Percentiles rank a stretch among this genome's conserved stretches.
phyloP scores from a whole-genome alignment of 257 asterid genomes.

The Verbascum thapsus region DNA sequence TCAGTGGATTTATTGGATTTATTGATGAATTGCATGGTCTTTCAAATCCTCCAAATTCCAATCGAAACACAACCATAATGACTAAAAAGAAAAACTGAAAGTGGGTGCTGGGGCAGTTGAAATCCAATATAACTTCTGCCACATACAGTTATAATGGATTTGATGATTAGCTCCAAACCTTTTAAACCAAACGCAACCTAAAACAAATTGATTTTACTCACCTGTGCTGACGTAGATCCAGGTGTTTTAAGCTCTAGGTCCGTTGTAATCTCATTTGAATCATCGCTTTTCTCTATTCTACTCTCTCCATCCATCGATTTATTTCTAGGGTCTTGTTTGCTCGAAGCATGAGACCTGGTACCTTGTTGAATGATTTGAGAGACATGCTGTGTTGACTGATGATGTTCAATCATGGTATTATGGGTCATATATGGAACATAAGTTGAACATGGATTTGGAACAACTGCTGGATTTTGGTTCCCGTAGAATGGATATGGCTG shows the following conservation, averaged over 20 bases:
- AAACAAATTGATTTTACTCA: slow-evolving; percentile 26
- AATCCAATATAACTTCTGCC: too few relatives aligned
- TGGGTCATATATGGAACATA: slow-evolving; percentile 80
- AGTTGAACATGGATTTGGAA: slow-evolving; percentile 72
- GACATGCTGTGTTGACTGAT: slow-evolving; percentile 60
- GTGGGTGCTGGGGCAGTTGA: too few relatives aligned
- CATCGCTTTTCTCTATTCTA: slow-evolving; percentile 62
- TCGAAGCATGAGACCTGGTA: slow-evolving; percentile 54
- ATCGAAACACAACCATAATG: too few relatives aligned
- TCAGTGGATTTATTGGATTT: too few relatives aligned
- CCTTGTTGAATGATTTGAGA: slow-evolving; percentile 65
- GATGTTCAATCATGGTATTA: slow-evolving; percentile 70
- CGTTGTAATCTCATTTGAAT: slow-evolving; percentile 78
- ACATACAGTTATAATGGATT: too few relatives aligned
- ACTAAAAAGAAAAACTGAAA: too few relatives aligned
- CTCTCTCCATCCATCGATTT: slow-evolving; percentile 66
- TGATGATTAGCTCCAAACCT: too few relatives aligned
- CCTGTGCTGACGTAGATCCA: slow-evolving; percentile 88
- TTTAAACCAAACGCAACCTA: too few relatives aligned
- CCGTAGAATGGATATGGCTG: slow-evolving; percentile 86
- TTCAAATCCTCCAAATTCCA: too few relatives aligned
- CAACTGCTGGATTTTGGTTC: slow-evolving; percentile 74
- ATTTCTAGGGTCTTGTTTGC: slow-evolving; percentile 63
- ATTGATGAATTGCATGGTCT: too few relatives aligned
- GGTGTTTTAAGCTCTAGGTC: slow-evolving; percentile 97